These are phyloP conservation scores for Candida vaughaniae DNA, from an alignment of 805 yeast genomes.

Conservation along the genomic window DNA sequence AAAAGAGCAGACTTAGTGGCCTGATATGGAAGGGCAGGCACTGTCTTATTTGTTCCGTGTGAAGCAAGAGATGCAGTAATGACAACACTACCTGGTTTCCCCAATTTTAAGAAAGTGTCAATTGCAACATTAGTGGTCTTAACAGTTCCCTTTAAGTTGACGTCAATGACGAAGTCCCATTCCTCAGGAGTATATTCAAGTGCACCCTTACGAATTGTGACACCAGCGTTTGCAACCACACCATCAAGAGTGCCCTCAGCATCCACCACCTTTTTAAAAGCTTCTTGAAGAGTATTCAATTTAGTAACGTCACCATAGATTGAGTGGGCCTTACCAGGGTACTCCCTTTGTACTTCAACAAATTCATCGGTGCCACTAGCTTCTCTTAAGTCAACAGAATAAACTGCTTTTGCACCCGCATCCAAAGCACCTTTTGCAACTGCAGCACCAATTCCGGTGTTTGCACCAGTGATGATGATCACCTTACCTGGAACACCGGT, in stretches of 20 bases:
- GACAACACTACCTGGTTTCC: conserved; percentile 36
- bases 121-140: conserved; percentile 13
- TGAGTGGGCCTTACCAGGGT: conserved; percentile 7
- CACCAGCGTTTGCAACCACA: conserved; percentile 35
- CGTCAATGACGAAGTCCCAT: conserved; percentile 27
- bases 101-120: conserved; percentile 15
- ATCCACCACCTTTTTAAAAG: conserved; percentile 6
- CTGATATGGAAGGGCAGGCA: conserved; percentile 45
- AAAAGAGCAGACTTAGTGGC: conserved; percentile 42
- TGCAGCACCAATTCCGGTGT: conserved; percentile 77
- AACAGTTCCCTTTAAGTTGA: conserved; percentile 27
- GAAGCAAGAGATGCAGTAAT: conserved; percentile 46
- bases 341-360: conserved; percentile 7
- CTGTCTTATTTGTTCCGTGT: conserved; percentile 35
- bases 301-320: conserved; percentile 9
- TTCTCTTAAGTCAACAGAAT: conserved; percentile 57
- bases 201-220: conserved; percentile 30
- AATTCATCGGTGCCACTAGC: conserved; percentile 13
- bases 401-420: conserved; percentile 84
- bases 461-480: conserved; percentile 78
- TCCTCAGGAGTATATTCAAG: conserved; percentile 24
- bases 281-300: conserved; percentile 8
- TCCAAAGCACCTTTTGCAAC: conserved; percentile 53
- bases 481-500: conserved; percentile 52
- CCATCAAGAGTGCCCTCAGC: conserved; percentile 24